Evolutionary conservation across 768 basidiomycete species (phyloP).

Genomic region (Exidia glandulosa): DNA sequence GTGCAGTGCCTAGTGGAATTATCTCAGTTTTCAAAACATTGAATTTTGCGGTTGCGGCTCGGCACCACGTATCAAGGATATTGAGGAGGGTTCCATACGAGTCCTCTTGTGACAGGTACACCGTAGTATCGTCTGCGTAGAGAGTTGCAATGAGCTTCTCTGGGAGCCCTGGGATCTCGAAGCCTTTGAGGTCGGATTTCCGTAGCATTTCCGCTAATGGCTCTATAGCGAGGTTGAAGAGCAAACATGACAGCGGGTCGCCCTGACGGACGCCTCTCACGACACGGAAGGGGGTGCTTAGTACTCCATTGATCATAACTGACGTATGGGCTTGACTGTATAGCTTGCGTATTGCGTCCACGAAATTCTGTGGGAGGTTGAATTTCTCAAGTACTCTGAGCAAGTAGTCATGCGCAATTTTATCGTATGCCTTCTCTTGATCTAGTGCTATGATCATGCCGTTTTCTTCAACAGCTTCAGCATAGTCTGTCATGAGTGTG

Average conservation of each 20-base stretch:
- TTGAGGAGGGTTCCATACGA: no score
- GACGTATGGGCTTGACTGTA: conserved; percentile 6
- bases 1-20: no score
- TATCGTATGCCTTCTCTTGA: no score
- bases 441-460: conserved; percentile 6
- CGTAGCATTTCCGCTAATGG: conserved; percentile 6
- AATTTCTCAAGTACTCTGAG: conserved; percentile 3
- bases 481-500: conserved; percentile 4
- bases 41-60: no score
- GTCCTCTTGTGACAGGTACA: no score
- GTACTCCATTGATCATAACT: conserved; percentile 9
- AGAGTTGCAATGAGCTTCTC: no score
- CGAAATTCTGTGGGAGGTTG: conserved; percentile 9
- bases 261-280: conserved; percentile 13
- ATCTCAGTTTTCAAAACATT: no score
- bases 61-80: no score
- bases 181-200: no score
- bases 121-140: no score
- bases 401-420: conserved; percentile 11
- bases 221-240: no score
- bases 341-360: conserved; percentile 11
- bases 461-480: conserved; percentile 7
- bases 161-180: no score
- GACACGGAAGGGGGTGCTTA: conserved; percentile 1
- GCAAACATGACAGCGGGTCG: conserved; percentile 13